Evolutionary conservation across 2,329 filamentous ascomycete genomes (phyloP).

Genomic region (Arachnomyces sp.): DNA sequence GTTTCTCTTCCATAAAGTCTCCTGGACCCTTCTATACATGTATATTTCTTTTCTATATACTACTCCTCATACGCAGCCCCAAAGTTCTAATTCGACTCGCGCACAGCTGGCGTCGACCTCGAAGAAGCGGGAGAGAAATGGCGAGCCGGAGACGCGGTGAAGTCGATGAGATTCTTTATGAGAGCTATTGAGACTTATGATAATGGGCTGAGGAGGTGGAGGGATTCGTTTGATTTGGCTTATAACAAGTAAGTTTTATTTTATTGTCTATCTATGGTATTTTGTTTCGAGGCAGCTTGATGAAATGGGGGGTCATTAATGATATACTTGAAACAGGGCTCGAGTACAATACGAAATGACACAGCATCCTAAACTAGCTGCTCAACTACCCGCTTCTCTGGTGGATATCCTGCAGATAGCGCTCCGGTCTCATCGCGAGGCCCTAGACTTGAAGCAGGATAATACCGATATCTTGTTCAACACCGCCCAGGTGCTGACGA

Average conservation of each 20-base stretch:
- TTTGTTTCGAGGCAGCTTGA: too few relatives aligned
- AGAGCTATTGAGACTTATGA: conserved; percentile 61
- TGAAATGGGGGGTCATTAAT: too few relatives aligned
- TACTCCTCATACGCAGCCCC: too few relatives aligned
- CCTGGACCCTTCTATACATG: too few relatives aligned
- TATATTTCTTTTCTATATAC: too few relatives aligned
- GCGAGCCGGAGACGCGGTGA: conserved; percentile 62
- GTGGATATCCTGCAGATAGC: conserved; percentile 53
- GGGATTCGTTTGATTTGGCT: conserved; percentile 60
- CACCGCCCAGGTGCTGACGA: conserved; percentile 61
- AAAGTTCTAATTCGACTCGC: background rate
- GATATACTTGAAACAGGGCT: conserved; percentile 41
- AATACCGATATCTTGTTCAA: conserved; percentile 67
- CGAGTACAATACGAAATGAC: conserved; percentile 63
- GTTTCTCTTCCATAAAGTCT: too few relatives aligned
- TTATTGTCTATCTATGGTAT: background rate
- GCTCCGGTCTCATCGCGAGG: conserved; percentile 56
- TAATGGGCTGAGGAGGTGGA: conserved; percentile 54
- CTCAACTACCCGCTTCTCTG: conserved; percentile 48
- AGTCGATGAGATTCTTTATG: conserved; percentile 52
- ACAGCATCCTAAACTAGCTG: conserved; percentile 56
- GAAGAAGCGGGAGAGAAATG: conserved; percentile 70
- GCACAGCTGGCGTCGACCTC: conserved; percentile 55
- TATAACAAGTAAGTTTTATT: conserved; percentile 60
- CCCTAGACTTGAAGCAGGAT: conserved; percentile 51